phyloP scores from a whole-genome alignment of 805 yeast genomes.

The Kluyveromyces siamensis region DNA sequence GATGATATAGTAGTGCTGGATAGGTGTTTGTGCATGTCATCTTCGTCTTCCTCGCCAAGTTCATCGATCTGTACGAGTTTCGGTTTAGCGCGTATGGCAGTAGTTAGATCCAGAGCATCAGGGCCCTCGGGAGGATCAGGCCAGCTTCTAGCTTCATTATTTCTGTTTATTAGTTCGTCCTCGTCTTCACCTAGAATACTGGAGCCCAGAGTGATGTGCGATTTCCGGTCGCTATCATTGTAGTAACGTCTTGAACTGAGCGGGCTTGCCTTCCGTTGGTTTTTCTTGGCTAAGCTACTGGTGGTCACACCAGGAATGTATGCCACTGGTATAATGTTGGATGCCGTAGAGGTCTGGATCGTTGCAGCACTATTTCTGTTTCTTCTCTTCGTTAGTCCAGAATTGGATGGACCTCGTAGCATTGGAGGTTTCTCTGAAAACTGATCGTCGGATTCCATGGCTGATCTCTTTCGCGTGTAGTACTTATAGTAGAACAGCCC shows the following conservation, averaged over 20 bases:
- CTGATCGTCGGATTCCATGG: constrained; percentile 23
- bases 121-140: background rate
- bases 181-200: constrained; percentile 35
- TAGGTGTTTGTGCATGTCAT: constrained; percentile 2
- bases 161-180: constrained; percentile 23
- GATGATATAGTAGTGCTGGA: no score
- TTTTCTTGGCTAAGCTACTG: constrained; percentile 28
- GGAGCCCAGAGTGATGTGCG: constrained; percentile 33
- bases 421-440: constrained; percentile 1
- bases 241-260: background rate
- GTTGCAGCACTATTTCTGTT: constrained; percentile 45
- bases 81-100: constrained; percentile 73
- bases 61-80: constrained; percentile 39
- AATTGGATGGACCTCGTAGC: background rate
- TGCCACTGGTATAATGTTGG: constrained; percentile 84
- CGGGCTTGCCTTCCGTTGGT: constrained; percentile 8
- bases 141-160: constrained; percentile 3
- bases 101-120: constrained; percentile 31
- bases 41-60: constrained; percentile 13
- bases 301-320: constrained; percentile 90
- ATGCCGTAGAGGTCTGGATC: constrained; percentile 59
- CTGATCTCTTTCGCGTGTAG: constrained; percentile 31
- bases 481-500: constrained; percentile 35
- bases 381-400: constrained; percentile 5
- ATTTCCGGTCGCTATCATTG: constrained; percentile 17